Conservation (phyloP, 2,329 filamentous ascomycete species). For the Alternaria postmessia region DNA sequence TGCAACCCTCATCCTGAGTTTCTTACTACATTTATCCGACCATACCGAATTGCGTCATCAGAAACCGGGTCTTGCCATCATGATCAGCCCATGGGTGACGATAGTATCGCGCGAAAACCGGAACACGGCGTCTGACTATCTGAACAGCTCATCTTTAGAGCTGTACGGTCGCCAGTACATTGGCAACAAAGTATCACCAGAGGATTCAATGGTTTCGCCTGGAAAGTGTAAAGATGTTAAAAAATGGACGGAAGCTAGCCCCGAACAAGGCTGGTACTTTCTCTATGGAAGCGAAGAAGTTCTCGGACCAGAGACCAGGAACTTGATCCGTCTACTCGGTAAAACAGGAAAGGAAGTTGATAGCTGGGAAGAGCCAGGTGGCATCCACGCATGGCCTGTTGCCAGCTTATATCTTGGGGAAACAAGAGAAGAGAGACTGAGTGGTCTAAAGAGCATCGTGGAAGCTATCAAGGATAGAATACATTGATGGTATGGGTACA, state of each 20-base stretch:
- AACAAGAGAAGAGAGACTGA: slow-evolving; percentile 55
- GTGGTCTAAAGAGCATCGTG: slow-evolving; percentile 58
- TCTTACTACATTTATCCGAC: slow-evolving; percentile 72
- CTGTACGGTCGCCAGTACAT: slow-evolving; percentile 76
- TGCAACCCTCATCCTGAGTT: slow-evolving; percentile 74
- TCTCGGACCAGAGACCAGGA: slow-evolving; percentile 73
- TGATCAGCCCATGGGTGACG: slow-evolving; percentile 84
- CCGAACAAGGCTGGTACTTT: slow-evolving; percentile 72
- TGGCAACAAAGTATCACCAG: slow-evolving; percentile 58
- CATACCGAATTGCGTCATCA: slow-evolving; percentile 54
- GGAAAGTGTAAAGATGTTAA: slow-evolving; percentile 71
- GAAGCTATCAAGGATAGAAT: slow-evolving; percentile 44
- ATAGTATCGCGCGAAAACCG: slow-evolving; percentile 72
- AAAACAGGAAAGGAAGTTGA: slow-evolving; percentile 64
- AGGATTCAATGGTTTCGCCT: slow-evolving; percentile 72
- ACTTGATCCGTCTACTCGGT: slow-evolving; percentile 65
- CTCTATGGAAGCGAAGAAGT: slow-evolving; percentile 81
- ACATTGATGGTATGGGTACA: slow-evolving; percentile 15
- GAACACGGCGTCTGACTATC: slow-evolving; percentile 77
- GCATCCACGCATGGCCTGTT: slow-evolving; percentile 85
- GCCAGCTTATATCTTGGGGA: slow-evolving; percentile 66
- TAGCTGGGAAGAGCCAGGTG: slow-evolving; percentile 68
- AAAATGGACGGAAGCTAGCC: slow-evolving; percentile 73
- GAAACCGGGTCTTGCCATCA: slow-evolving; percentile 68
- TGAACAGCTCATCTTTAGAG: slow-evolving; percentile 71